Conservation (phyloP, 495 filamentous ascomycete genomes). For the Penicillium longicatenatum region DNA sequence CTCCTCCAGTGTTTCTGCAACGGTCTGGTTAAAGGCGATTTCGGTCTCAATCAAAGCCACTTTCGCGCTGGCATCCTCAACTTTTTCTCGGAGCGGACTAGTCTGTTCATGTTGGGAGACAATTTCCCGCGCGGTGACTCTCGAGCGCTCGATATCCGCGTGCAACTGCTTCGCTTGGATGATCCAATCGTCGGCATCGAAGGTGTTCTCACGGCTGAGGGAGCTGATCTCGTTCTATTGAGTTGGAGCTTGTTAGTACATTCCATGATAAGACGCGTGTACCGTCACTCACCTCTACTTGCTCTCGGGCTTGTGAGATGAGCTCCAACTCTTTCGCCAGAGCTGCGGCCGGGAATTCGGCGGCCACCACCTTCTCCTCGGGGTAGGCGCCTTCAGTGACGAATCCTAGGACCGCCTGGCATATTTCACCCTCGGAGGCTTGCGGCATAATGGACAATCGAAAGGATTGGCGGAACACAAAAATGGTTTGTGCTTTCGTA, state of each 20-base stretch:
- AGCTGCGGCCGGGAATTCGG: slow-evolving; percentile 57
- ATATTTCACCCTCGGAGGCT: slow-evolving; percentile 41
- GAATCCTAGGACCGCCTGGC: slow-evolving; percentile 70
- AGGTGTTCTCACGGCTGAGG: slow-evolving; percentile 70
- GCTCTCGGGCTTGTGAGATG: slow-evolving; percentile 63
- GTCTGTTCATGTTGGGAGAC: slow-evolving; percentile 69
- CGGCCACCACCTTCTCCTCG: slow-evolving; percentile 68
- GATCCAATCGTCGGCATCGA: slow-evolving; percentile 84
- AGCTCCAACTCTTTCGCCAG: slow-evolving; percentile 65
- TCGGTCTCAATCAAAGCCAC: slow-evolving; percentile 72
- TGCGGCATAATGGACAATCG: slow-evolving; percentile 9
- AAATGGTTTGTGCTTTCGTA: background rate
- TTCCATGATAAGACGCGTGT: background rate
- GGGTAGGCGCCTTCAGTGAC: slow-evolving; percentile 73
- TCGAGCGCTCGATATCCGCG: slow-evolving; percentile 73
- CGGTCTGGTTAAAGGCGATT: slow-evolving; percentile 70
- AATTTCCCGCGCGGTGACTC: slow-evolving; percentile 72
- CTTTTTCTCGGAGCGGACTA: slow-evolving; percentile 55
- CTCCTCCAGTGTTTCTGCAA: slow-evolving; percentile 61
- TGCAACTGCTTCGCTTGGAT: slow-evolving; percentile 79
- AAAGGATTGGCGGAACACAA: slow-evolving; percentile 1
- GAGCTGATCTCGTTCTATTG: slow-evolving; percentile 67
- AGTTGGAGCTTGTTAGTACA: background rate
- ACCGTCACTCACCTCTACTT: slow-evolving; percentile 61
- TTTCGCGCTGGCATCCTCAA: slow-evolving; percentile 69